Conservation (phyloP, 768 basidiomycete genomes). For the Lactarius tabidus region DNA sequence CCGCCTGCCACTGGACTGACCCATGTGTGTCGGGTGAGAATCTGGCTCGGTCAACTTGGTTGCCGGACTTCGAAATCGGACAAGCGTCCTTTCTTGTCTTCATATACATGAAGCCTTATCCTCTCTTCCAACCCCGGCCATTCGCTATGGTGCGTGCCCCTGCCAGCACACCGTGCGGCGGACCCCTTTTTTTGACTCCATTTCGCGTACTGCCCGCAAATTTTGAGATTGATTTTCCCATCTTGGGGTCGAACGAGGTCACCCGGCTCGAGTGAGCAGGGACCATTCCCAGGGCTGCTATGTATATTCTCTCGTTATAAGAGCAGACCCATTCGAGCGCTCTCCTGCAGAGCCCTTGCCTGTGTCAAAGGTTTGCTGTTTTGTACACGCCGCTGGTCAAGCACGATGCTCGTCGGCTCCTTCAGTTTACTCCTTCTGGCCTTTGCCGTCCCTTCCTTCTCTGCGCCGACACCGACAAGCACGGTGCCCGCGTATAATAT, state of each 20-base stretch:
- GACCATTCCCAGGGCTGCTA: neutral
- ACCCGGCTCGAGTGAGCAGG: neutral
- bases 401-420: neutral
- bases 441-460: neutral
- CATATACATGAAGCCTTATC: neutral
- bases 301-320: neutral
- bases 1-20: neutral
- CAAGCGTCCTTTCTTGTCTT: neutral
- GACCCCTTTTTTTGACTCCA: neutral
- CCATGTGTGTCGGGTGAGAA: neutral
- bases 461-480: neutral
- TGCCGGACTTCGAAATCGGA: neutral
- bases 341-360: neutral
- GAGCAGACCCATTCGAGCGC: neutral
- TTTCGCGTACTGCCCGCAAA: neutral
- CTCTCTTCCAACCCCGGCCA: neutral
- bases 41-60: neutral
- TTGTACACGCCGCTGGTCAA: neutral
- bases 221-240: neutral
- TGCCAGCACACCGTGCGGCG: neutral
- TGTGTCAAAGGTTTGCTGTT: neutral
- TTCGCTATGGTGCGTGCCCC: neutral
- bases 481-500: constrained; percentile 47
- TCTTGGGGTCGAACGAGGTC: neutral
- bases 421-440: neutral